Evolutionary conservation across 805 yeast species (phyloP).

Genomic region (Wickerhamia fluorescens): DNA sequence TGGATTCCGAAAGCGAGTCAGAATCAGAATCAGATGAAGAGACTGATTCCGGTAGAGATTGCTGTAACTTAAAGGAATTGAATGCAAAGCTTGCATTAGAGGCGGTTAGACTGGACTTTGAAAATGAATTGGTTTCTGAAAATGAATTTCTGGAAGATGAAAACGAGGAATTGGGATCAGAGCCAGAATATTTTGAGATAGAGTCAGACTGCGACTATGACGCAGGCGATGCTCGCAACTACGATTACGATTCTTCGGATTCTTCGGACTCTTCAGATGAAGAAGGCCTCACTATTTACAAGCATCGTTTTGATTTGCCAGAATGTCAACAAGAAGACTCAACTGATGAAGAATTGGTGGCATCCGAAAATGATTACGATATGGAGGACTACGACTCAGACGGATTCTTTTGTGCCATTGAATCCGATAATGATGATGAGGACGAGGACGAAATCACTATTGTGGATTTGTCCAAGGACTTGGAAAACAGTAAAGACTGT

Average conservation of each 20-base stretch:
- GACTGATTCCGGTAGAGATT: slow-evolving; percentile 3
- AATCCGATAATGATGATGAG: slow-evolving; percentile 12
- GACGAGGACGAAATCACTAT: slow-evolving; percentile 24
- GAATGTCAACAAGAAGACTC: slow-evolving; percentile 28
- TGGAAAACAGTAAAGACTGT: slow-evolving; percentile 37
- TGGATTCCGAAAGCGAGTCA: slow-evolving; percentile 7
- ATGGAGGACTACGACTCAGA: slow-evolving; percentile 13
- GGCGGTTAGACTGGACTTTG: slow-evolving; percentile 28
- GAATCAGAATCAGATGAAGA: slow-evolving; percentile 6
- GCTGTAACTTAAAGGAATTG: slow-evolving; percentile 5
- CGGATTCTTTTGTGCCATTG: slow-evolving; percentile 21
- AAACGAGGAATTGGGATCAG: slow-evolving; percentile 13
- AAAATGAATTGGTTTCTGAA: slow-evolving; percentile 26
- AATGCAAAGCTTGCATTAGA: slow-evolving; percentile 19
- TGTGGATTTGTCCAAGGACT: slow-evolving; percentile 36
- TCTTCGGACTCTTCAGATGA: slow-evolving; percentile 24
- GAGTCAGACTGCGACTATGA: slow-evolving; percentile 22
- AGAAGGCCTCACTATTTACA: slow-evolving; percentile 38
- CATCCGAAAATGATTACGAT: slow-evolving; percentile 6
- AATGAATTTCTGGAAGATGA: slow-evolving; percentile 17
- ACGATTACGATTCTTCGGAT: slow-evolving; percentile 17
- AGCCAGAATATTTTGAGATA: slow-evolving; percentile 21
- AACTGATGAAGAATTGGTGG: slow-evolving; percentile 29
- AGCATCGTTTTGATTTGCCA: slow-evolving; percentile 33
- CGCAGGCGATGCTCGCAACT: slow-evolving; percentile 15